Conservation (phyloP, 345 rosid species). For the Excoecaria agallocha region DNA sequence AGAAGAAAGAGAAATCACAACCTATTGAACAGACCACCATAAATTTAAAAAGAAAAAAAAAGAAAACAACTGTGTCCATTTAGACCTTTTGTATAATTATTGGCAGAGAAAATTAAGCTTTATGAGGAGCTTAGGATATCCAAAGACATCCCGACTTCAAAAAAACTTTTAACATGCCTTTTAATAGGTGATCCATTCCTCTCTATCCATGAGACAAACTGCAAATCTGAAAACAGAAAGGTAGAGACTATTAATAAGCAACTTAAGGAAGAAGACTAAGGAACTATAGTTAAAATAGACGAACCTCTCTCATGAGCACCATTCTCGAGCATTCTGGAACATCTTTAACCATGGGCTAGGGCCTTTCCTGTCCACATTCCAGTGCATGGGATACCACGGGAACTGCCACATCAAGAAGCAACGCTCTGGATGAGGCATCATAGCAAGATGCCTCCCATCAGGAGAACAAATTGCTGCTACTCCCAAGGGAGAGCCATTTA, state of each 20-base stretch:
- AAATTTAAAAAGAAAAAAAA: background rate
- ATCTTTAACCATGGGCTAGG: constrained; percentile 94
- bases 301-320: constrained; percentile 48
- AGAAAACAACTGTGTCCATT: background rate
- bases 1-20: background rate
- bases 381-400: constrained; percentile 87
- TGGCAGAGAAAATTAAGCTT: background rate
- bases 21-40: background rate
- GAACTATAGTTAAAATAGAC: background rate
- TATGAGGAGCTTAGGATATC: background rate
- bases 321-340: constrained; percentile 95
- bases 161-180: background rate
- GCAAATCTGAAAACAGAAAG: background rate
- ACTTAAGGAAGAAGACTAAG: too few species aligned
- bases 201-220: background rate
- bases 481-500: constrained; percentile 95
- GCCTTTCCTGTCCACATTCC: constrained; percentile 80
- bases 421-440: constrained; percentile 99
- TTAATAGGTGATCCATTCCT: background rate
- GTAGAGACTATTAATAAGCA: background rate
- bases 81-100: constrained; percentile 1
- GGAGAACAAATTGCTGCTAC: constrained; percentile 91
- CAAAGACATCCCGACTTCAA: background rate
- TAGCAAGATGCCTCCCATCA: constrained; percentile 89
- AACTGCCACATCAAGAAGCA: constrained; percentile 99